phyloP scores from a whole-genome alignment of 2,329 filamentous ascomycete species.

The Aphanocladium album region DNA sequence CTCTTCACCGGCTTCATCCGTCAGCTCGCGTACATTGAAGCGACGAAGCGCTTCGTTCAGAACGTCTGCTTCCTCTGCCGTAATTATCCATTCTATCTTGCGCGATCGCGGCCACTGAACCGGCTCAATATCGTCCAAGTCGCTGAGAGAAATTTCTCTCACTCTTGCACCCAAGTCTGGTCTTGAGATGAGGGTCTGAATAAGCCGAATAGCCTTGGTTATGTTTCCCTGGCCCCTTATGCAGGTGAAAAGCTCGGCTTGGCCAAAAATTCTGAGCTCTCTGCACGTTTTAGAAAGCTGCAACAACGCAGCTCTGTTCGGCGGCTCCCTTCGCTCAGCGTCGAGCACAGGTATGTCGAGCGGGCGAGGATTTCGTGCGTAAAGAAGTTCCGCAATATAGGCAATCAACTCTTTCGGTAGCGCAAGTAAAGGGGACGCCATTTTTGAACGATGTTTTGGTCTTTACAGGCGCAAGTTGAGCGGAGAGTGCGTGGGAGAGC shows the following conservation, averaged over 20 bases:
- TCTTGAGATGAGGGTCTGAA: neutral
- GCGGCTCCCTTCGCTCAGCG: neutral
- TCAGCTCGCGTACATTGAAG: neutral
- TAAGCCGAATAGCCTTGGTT: neutral
- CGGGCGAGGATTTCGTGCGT: neutral
- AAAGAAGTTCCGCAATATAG: neutral
- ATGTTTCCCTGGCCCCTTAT: neutral
- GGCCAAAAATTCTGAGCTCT: neutral
- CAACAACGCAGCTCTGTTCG: neutral
- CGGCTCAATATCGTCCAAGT: neutral
- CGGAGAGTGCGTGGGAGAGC: neutral
- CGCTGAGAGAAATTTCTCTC: neutral
- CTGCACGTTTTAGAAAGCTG: neutral
- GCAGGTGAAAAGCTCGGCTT: neutral
- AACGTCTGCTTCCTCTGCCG: neutral
- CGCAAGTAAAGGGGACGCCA: neutral
- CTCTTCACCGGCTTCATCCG: neutral
- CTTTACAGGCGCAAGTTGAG: no score
- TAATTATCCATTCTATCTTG: neutral
- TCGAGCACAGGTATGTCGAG: neutral
- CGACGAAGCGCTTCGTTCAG: neutral
- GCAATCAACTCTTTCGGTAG: neutral
- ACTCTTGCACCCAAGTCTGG: neutral
- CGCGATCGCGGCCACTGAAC: neutral
- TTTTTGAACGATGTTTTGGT: no score